Conservation (phyloP, 192 early-diverging fungal species). For the Coemansia sp. region DNA sequence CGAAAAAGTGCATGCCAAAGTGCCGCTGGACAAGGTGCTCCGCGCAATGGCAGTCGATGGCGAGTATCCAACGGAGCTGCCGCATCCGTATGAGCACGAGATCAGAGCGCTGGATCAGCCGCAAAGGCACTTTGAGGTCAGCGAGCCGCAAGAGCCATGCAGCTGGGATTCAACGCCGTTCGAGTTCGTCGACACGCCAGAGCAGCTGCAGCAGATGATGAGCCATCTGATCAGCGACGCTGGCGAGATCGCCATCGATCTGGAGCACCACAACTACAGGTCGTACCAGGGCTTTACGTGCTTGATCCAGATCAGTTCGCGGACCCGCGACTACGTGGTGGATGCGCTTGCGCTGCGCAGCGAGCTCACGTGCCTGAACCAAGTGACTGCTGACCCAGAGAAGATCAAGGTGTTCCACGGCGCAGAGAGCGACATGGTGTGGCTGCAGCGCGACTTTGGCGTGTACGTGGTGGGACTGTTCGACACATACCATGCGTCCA, state of each 20-base stretch:
- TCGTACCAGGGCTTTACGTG: slow-evolving; percentile 95
- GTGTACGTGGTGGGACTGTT: slow-evolving; percentile 95
- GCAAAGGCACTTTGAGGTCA: slow-evolving; percentile 60
- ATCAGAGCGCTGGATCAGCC: slow-evolving; percentile 81
- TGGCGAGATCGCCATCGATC: slow-evolving; percentile 86
- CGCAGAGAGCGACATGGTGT: slow-evolving; percentile 92
- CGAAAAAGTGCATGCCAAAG: slow-evolving; percentile 76
- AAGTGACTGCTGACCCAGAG: slow-evolving; percentile 80
- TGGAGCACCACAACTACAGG: slow-evolving; percentile 95
- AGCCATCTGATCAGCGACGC: slow-evolving; percentile 56
- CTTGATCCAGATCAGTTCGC: slow-evolving; percentile 89
- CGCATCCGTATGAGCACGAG: slow-evolving; percentile 92
- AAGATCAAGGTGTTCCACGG: slow-evolving; percentile 95
- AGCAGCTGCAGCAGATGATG: slow-evolving; percentile 64
- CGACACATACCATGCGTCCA: slow-evolving; percentile 93
- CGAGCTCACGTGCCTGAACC: slow-evolving; percentile 74
- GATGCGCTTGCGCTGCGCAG: slow-evolving; percentile 82
- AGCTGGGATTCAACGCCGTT: slow-evolving; percentile 70
- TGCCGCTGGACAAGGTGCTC: slow-evolving; percentile 62
- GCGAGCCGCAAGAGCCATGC: slow-evolving; percentile 54
- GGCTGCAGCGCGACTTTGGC: slow-evolving; percentile 98
- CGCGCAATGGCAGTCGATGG: not conserved
- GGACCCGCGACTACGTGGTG: slow-evolving; percentile 84
- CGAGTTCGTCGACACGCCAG: slow-evolving; percentile 81
- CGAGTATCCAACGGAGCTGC: slow-evolving; percentile 30